Conservation (phyloP, 768 basidiomycete genomes). For the Boletales sp. region DNA sequence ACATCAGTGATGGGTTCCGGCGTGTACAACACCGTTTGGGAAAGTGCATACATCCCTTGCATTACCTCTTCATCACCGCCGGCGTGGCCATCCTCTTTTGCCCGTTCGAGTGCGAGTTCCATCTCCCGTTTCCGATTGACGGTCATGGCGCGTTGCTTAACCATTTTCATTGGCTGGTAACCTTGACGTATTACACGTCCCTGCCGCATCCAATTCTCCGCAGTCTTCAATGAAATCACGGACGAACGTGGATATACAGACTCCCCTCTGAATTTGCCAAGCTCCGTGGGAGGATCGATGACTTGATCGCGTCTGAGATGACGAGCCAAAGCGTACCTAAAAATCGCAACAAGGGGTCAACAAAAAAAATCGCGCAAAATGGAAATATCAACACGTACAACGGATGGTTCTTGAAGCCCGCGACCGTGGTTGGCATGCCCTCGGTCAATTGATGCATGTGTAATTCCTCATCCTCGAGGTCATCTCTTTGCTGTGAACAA, state of each 20-base stretch:
- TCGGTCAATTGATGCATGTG: constrained; percentile 72
- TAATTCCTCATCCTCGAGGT: constrained; percentile 89
- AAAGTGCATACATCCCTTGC: constrained; percentile 84
- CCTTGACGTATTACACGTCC: constrained; percentile 72
- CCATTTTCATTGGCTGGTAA: constrained; percentile 84
- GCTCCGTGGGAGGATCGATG: constrained; percentile 73
- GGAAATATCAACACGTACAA: constrained; percentile 42
- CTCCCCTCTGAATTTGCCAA: constrained; percentile 92
- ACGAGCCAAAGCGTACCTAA: constrained; percentile 77
- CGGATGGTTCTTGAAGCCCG: constrained; percentile 95
- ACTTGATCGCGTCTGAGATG: constrained; percentile 89
- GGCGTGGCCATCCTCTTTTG: constrained; percentile 33
- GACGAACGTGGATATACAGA: constrained; percentile 83
- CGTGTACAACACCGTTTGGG: constrained; percentile 79
- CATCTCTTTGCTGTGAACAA: constrained; percentile 74
- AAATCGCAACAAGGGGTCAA: neutral
- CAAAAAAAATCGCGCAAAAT: constrained; percentile 25
- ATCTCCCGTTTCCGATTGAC: constrained; percentile 72
- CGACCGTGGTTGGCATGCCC: constrained; percentile 88
- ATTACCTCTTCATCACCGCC: constrained; percentile 53
- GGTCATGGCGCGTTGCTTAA: constrained; percentile 82
- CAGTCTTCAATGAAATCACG: constrained; percentile 83
- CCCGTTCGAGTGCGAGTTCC: constrained; percentile 49
- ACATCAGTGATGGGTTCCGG: constrained; percentile 86
- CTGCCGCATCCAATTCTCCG: constrained; percentile 92